These are phyloP conservation scores for Paratinospora sagittata DNA, from an alignment of 164 flowering plant genomes.

Conservation along the genomic window DNA sequence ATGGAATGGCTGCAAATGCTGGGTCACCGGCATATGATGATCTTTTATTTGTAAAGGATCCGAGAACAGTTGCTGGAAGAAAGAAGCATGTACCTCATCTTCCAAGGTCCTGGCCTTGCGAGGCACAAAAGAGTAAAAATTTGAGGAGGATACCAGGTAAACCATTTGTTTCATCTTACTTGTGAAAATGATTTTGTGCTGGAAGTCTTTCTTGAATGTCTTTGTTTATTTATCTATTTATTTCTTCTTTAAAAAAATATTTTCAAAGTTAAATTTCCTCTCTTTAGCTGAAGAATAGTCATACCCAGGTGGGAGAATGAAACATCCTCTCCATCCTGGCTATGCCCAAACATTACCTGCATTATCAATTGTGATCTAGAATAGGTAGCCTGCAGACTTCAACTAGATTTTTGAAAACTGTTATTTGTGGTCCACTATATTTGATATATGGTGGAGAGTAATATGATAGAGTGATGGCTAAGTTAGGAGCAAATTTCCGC, in stretches of 20 bases:
- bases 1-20: conserved; percentile 17
- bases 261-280: neutral
- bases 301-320: too few relatives aligned
- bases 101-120: conserved; percentile 67
- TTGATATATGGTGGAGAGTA: too few relatives aligned
- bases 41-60: conserved; percentile 57
- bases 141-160: conserved; percentile 60
- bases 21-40: conserved; percentile 42
- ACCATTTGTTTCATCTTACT: neutral
- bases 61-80: conserved; percentile 45
- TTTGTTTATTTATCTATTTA: neutral
- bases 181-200: neutral
- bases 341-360: too few relatives aligned
- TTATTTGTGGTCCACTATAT: too few relatives aligned
- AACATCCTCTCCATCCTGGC: too few relatives aligned
- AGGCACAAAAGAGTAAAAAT: conserved; percentile 45
- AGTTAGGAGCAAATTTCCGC: too few relatives aligned
- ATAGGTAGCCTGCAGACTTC: too few relatives aligned
- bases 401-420: too few relatives aligned
- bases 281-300: too few relatives aligned
- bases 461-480: too few relatives aligned
- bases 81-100: conserved; percentile 44
- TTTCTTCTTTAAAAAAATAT: neutral
- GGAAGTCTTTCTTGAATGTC: neutral
- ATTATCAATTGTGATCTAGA: too few relatives aligned